A percentile compares a stretch with the other conserved stretches of the same genome.
Conservation (phyloP, 345 rosid genomes). For the Sapria himalayana region DNA sequence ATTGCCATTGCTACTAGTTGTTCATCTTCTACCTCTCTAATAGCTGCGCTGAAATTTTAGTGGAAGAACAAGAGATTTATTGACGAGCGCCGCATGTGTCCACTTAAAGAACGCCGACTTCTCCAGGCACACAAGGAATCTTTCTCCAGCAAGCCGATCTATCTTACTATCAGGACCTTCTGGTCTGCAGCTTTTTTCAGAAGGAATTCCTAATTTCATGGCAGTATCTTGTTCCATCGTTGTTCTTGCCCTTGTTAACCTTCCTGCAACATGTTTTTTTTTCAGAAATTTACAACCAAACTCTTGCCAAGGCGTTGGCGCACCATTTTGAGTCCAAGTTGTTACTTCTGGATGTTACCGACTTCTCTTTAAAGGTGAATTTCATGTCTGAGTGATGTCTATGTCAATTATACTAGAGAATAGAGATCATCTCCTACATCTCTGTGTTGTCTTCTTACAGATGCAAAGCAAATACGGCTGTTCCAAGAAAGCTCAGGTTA, state of each 20-base stretch:
- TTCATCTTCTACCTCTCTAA: too few species aligned
- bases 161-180: conserved; percentile 86
- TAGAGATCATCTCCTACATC: conserved; percentile 6
- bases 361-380: conserved; percentile 64
- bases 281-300: conserved; percentile 74
- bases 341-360: conserved; percentile 50
- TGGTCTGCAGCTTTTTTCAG: too few species aligned
- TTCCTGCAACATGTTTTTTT: conserved; percentile 6
- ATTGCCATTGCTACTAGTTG: too few species aligned
- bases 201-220: too few species aligned
- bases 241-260: too few species aligned
- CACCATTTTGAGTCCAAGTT: conserved; percentile 65
- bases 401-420: not conserved
- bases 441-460: conserved; percentile 20
- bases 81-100: conserved; percentile 73
- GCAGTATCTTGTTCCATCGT: too few species aligned
- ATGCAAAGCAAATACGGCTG: conserved; percentile 82
- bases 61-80: conserved; percentile 35
- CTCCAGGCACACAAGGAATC: conserved; percentile 74
- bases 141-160: conserved; percentile 74
- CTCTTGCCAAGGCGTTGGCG: conserved; percentile 83
- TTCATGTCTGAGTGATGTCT: not conserved
- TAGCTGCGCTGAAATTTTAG: too few species aligned
- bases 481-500: conserved; percentile 45
- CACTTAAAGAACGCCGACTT: conserved; percentile 63